Evolutionary conservation across 495 filamentous ascomycete species (phyloP).

Genomic region (Apodospora peruviana): DNA sequence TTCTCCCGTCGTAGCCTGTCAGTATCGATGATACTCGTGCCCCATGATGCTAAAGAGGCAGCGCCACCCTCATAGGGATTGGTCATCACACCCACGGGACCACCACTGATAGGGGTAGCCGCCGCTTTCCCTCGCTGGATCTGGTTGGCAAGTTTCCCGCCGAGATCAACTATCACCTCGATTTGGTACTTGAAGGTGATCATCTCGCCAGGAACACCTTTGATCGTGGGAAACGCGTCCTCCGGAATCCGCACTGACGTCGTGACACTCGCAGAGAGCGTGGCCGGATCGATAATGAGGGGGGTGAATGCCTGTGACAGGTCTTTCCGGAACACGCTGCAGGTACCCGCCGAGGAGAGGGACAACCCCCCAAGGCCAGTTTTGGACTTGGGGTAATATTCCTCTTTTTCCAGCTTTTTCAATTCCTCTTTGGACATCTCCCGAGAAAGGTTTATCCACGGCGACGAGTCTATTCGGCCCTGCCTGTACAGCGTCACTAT

Average conservation of each 20-base stretch:
- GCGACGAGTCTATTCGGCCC: slow-evolving; percentile 84
- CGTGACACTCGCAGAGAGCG: slow-evolving; percentile 69
- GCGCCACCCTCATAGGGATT: slow-evolving; percentile 26
- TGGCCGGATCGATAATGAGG: slow-evolving; percentile 74
- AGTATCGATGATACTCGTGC: slow-evolving; percentile 80
- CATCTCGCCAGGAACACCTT: slow-evolving; percentile 79
- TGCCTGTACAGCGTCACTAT: slow-evolving; percentile 90
- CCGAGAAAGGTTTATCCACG: slow-evolving; percentile 51
- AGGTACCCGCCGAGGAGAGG: slow-evolving; percentile 71
- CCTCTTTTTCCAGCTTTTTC: slow-evolving; percentile 60
- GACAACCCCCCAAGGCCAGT: slow-evolving; percentile 76
- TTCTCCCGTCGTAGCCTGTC: slow-evolving; percentile 81
- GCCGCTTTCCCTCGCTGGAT: slow-evolving; percentile 36
- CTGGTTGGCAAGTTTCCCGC: slow-evolving; percentile 70
- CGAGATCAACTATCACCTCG: slow-evolving; percentile 86
- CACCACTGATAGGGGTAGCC: too few species aligned
- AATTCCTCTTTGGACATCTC: slow-evolving; percentile 59
- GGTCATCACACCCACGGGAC: slow-evolving; percentile 8
- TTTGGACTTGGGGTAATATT: slow-evolving; percentile 69
- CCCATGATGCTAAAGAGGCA: slow-evolving; percentile 50
- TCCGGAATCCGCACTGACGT: slow-evolving; percentile 81
- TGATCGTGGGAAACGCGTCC: slow-evolving; percentile 89
- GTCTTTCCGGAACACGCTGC: slow-evolving; percentile 89
- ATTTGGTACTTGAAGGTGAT: slow-evolving; percentile 92
- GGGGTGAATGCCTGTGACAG: slow-evolving; percentile 81